Conservation (phyloP, 169 alveolate genomes). For the Babesia sp. region DNA sequence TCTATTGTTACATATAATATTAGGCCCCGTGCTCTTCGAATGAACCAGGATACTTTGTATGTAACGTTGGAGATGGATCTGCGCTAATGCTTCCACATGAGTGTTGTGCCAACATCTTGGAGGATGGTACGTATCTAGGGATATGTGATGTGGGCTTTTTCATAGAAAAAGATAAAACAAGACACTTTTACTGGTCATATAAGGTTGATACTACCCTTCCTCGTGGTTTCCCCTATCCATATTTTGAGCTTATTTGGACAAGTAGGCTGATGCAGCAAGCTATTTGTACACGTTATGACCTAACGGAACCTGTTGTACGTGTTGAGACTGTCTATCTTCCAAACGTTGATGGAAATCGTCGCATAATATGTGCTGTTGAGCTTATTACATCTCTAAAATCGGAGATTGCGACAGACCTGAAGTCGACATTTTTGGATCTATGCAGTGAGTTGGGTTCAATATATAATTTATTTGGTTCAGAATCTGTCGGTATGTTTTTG, state of each 20-base stretch:
- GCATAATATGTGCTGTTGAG: slow-evolving; percentile 53
- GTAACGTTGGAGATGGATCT: slow-evolving; percentile 14
- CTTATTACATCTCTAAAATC: slow-evolving; percentile 40
- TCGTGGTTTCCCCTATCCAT: slow-evolving; percentile 37
- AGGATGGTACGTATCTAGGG: slow-evolving; percentile 63
- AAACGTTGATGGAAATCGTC: not conserved
- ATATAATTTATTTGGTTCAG: not conserved
- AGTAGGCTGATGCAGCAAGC: slow-evolving; percentile 54
- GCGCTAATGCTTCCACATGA: slow-evolving; percentile 28
- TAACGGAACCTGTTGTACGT: slow-evolving; percentile 56
- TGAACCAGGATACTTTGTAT: slow-evolving; percentile 65
- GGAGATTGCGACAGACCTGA: slow-evolving; percentile 58
- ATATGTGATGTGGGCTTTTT: slow-evolving; percentile 63
- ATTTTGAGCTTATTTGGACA: slow-evolving; percentile 31
- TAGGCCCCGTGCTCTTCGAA: slow-evolving; percentile 53
- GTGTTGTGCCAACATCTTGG: not conserved
- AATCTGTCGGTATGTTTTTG: slow-evolving; percentile 47
- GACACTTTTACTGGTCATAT: slow-evolving; percentile 59
- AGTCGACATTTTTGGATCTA: slow-evolving; percentile 36
- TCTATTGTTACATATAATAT: not conserved
- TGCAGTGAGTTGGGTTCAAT: slow-evolving; percentile 45
- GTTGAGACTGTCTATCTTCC: slow-evolving; percentile 51
- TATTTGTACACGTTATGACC: slow-evolving; percentile 57
- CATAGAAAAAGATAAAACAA: not conserved
- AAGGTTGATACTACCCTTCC: slow-evolving; percentile 37